These are phyloP conservation scores for Rhodotorula babjevae DNA, from an alignment of 768 basidiomycete genomes.

Conservation along the genomic window DNA sequence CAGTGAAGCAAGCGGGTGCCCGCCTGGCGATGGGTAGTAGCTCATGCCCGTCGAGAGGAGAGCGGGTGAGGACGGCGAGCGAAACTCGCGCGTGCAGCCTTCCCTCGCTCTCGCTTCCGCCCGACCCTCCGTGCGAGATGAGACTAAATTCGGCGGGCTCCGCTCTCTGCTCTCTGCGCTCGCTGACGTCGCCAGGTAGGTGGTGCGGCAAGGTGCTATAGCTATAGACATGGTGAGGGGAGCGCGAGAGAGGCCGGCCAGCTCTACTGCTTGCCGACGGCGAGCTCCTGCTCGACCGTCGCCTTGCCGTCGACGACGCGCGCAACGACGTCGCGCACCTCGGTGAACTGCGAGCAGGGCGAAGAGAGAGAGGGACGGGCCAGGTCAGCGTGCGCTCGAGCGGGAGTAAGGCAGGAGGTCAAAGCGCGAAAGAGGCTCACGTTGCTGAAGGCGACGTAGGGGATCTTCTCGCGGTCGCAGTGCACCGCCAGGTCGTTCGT, in stretches of 20 bases:
- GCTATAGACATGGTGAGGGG: neutral
- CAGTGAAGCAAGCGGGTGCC: constrained; percentile 3
- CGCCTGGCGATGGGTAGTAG: neutral
- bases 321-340: constrained; percentile 59
- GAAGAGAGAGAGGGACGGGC: neutral
- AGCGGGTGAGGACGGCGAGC: too few species aligned
- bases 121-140: neutral
- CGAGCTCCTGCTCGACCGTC: constrained; percentile 49
- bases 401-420: constrained; percentile 13
- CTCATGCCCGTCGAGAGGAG: neutral
- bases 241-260: neutral
- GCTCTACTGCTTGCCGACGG: neutral
- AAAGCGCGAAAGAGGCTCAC: constrained; percentile 52
- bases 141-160: too few species aligned
- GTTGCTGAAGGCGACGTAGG: constrained; percentile 64
- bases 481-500: constrained; percentile 76
- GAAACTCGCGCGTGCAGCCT: too few species aligned
- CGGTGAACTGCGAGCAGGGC: constrained; percentile 48
- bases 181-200: too few species aligned
- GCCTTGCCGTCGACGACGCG: constrained; percentile 68
- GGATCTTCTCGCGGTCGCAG: constrained; percentile 71
- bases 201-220: too few species aligned
- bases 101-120: too few species aligned
- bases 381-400: neutral
- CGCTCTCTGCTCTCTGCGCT: too few species aligned